A percentile compares a stretch with the other conserved stretches of the same genome.
Evolutionary conservation across 208 protist genomes (phyloP).

Genomic region (Leishmania braziliensis): DNA sequence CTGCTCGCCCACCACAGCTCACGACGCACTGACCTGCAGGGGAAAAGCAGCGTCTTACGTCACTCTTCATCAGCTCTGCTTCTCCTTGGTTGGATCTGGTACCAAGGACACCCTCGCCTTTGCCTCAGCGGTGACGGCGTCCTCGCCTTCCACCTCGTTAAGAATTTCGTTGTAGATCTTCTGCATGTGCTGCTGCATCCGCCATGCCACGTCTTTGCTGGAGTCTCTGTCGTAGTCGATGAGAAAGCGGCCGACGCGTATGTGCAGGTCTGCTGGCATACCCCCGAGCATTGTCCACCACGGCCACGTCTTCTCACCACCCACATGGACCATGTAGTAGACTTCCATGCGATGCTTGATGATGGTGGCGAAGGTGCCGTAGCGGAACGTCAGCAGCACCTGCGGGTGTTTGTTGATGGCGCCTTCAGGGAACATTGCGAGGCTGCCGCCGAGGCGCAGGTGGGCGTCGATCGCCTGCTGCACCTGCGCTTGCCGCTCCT

Average conservation of each 20-base stretch:
- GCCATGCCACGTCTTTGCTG: conserved; percentile 38
- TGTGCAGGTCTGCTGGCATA: conserved; percentile 48
- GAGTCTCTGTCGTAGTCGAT: conserved; percentile 39
- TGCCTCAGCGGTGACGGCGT: conserved; percentile 15
- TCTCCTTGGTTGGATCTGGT: not conserved
- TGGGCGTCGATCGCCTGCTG: conserved; percentile 45
- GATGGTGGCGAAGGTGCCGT: conserved; percentile 62
- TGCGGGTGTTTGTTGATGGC: conserved; percentile 60
- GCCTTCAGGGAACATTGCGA: conserved; percentile 77
- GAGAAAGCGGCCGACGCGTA: conserved; percentile 34
- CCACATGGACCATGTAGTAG: conserved; percentile 57
- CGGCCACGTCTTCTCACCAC: conserved; percentile 67
- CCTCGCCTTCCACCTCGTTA: conserved; percentile 11
- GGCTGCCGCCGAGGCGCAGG: conserved; percentile 39
- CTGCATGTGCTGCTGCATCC: conserved; percentile 58
- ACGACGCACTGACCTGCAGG: not conserved
- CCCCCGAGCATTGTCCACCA: conserved; percentile 43
- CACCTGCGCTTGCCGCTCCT: conserved; percentile 63
- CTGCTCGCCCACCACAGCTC: not conserved
- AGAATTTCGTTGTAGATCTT: conserved; percentile 41
- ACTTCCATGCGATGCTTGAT: conserved; percentile 56
- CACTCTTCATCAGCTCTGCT: conserved; percentile 3
- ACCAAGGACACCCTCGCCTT: conserved; percentile 2
- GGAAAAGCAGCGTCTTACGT: too few relatives aligned
- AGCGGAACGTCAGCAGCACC: conserved; percentile 60